Conservation (phyloP, 2,329 filamentous ascomycete species). For the Aspergillus alliaceus region DNA sequence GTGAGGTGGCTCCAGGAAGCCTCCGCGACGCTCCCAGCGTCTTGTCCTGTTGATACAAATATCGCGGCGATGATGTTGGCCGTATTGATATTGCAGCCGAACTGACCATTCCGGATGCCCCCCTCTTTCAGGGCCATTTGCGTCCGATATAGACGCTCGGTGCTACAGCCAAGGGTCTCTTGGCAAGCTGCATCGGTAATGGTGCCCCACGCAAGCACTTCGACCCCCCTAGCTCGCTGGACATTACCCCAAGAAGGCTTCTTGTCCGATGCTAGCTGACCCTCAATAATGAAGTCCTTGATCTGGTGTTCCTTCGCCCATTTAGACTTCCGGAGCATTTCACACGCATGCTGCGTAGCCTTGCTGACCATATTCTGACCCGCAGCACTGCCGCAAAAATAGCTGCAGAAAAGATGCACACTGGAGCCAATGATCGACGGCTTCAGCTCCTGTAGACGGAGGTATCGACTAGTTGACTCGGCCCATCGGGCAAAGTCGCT, state of each 20-base stretch:
- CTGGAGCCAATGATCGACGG: constrained; percentile 21
- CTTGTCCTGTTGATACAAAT: constrained; percentile 26
- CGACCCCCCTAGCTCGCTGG: constrained; percentile 20
- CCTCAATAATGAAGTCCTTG: constrained; percentile 16
- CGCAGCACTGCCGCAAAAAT: constrained; percentile 27
- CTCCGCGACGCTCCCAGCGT: constrained; percentile 21
- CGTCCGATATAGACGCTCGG: constrained; percentile 11
- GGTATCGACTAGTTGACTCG: constrained; percentile 6
- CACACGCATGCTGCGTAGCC: constrained; percentile 27
- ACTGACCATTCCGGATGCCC: constrained; percentile 17
- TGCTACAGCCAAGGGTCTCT: constrained; percentile 17
- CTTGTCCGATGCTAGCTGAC: constrained; percentile 26
- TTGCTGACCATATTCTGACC: constrained; percentile 35
- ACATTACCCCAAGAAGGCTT: constrained; percentile 27
- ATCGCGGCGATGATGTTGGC: constrained; percentile 23
- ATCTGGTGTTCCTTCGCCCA: neutral
- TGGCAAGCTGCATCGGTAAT: constrained; percentile 18
- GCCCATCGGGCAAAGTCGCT: neutral
- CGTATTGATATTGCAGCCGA: constrained; percentile 19
- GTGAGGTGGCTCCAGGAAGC: constrained; percentile 23
- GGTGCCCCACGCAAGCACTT: constrained; percentile 27
- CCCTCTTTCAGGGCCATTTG: constrained; percentile 14
- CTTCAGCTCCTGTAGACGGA: constrained; percentile 7
- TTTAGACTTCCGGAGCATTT: neutral
- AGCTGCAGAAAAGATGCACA: constrained; percentile 25